phyloP scores from a whole-genome alignment of 805 yeast genomes.

The Lachancea dasiensis region DNA sequence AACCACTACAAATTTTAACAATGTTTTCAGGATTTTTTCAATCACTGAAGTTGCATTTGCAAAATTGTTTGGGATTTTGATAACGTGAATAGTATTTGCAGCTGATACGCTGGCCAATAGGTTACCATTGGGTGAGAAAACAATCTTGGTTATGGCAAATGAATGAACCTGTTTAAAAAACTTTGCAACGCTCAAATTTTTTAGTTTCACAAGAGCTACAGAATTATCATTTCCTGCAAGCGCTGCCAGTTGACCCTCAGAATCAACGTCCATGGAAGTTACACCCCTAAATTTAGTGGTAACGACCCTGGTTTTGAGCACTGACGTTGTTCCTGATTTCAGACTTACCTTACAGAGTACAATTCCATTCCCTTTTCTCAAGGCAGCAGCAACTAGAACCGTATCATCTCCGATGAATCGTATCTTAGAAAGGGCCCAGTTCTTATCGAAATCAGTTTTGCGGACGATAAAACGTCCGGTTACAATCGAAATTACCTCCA shows the following conservation, averaged over 20 bases:
- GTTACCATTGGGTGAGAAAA: conserved; percentile 62
- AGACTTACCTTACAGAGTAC: conserved; percentile 26
- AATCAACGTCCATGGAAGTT: conserved; percentile 43
- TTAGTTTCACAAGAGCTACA: conserved; percentile 47
- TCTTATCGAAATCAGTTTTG: conserved; percentile 33
- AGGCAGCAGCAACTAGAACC: conserved; percentile 41
- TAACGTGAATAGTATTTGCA: conserved; percentile 62
- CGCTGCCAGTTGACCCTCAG: conserved; percentile 33
- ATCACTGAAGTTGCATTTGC: conserved; percentile 31
- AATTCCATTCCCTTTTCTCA: conserved; percentile 38
- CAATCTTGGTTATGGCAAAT: conserved; percentile 70
- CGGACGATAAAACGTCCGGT: conserved; percentile 36
- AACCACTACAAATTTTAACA: conserved; percentile 24
- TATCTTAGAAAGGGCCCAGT: conserved; percentile 31
- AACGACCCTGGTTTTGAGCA: conserved; percentile 21
- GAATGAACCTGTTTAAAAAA: conserved; percentile 58
- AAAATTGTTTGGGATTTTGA: conserved; percentile 50
- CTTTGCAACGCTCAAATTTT: conserved; percentile 46
- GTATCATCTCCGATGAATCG: conserved; percentile 32
- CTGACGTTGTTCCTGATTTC: conserved; percentile 22
- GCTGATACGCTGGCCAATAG: conserved; percentile 70
- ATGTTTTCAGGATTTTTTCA: conserved; percentile 19
- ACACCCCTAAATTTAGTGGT: conserved; percentile 45
- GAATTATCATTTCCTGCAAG: conserved; percentile 55
- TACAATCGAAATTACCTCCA: conserved; percentile 40